These are phyloP conservation scores for Rhynchosporium agropyri DNA, from an alignment of 2,329 filamentous ascomycete species.

Conservation along the genomic window DNA sequence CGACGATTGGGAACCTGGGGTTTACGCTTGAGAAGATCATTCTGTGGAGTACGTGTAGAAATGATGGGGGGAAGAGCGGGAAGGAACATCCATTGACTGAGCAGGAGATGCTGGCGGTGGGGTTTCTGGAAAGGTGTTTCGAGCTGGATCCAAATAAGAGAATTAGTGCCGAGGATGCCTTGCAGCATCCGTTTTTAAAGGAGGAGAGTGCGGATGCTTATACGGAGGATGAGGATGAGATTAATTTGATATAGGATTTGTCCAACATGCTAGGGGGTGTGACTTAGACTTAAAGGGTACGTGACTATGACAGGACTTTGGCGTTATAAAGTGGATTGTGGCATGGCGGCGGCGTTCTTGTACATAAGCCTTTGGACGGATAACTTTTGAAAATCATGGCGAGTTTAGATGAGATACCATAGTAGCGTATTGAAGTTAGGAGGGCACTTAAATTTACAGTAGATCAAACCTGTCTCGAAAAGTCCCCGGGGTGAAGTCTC, in stretches of 20 bases:
- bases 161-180: conserved; percentile 74
- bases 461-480: no score
- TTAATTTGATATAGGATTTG: conserved; percentile 45
- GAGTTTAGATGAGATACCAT: conserved; percentile 1
- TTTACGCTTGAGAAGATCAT: conserved; percentile 93
- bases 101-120: conserved; percentile 73
- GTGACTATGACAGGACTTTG: conserved; percentile 10
- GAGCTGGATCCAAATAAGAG: conserved; percentile 75
- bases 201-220: conserved; percentile 51
- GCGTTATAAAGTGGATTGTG: conserved; percentile 13
- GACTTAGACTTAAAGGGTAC: not conserved
- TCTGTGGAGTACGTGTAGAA: conserved; percentile 87
- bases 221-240: conserved; percentile 56
- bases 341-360: conserved; percentile 23
- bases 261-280: conserved; percentile 23
- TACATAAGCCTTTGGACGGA: conserved; percentile 11
- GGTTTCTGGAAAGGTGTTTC: conserved; percentile 72
- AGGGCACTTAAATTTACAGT: no score
- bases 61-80: conserved; percentile 58
- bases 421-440: no score
- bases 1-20: conserved; percentile 82
- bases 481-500: no score
- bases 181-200: conserved; percentile 71
- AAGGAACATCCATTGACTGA: conserved; percentile 54
- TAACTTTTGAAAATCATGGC: not conserved